Percentiles rank a stretch among this genome's conserved stretches.
These are phyloP conservation scores for Sphaerulina vaccinii DNA, from an alignment of 2,329 filamentous ascomycete species.

Conservation along the genomic window DNA sequence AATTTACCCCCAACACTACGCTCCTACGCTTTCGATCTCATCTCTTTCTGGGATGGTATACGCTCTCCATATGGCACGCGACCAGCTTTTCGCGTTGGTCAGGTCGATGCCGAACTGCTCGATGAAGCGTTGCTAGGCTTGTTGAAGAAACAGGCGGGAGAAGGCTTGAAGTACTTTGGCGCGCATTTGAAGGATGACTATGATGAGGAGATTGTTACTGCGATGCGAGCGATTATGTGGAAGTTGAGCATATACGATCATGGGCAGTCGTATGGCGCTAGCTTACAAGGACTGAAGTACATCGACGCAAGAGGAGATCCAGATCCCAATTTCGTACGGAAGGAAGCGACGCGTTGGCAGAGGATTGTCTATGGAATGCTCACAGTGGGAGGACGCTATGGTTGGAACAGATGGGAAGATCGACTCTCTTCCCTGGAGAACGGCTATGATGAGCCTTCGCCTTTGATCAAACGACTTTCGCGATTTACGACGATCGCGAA, in stretches of 20 bases:
- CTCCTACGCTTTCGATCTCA: conserved; percentile 37
- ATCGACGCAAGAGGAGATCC: conserved; percentile 67
- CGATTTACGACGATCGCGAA: conserved; percentile 67
- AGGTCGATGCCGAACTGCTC: conserved; percentile 91
- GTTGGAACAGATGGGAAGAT: conserved; percentile 88
- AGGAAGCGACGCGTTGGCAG: conserved; percentile 75
- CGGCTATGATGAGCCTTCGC: conserved; percentile 61
- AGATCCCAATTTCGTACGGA: conserved; percentile 41
- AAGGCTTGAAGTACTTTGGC: conserved; percentile 83
- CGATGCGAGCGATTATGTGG: conserved; percentile 76
- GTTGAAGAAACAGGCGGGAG: conserved; percentile 79
- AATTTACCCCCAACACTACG: conserved; percentile 52
- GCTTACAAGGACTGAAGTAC: conserved; percentile 86
- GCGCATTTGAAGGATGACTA: conserved; percentile 80
- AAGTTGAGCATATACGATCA: conserved; percentile 97
- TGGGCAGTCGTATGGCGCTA: conserved; percentile 89
- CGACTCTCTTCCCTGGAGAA: conserved; percentile 77
- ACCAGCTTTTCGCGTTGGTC: conserved; percentile 87
- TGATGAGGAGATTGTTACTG: conserved; percentile 78
- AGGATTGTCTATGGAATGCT: conserved; percentile 80
- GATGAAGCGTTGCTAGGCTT: conserved; percentile 90
- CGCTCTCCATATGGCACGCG: conserved; percentile 73
- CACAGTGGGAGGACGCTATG: conserved; percentile 84
- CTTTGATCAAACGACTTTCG: conserved; percentile 58
- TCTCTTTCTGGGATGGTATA: conserved; percentile 64